Percentiles rank a stretch among this genome's conserved stretches.
These are phyloP conservation scores for Candida parachauliodes DNA, from an alignment of 805 yeast species.

Conservation along the genomic window DNA sequence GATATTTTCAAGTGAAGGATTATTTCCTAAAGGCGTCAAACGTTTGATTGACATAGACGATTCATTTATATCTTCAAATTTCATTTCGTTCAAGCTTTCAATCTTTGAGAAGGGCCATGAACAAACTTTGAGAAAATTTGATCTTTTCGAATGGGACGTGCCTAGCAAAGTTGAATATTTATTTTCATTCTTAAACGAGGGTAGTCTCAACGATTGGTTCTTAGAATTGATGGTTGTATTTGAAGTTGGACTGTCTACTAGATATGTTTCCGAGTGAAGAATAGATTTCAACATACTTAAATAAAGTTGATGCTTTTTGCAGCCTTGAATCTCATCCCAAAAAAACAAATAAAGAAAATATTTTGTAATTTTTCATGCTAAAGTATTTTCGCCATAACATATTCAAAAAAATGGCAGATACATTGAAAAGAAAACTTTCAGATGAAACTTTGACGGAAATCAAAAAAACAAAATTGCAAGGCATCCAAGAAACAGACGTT, in stretches of 20 bases:
- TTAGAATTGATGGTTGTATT: conserved; percentile 9
- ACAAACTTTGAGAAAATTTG: conserved; percentile 10
- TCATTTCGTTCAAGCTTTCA: conserved; percentile 5
- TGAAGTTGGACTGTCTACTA: conserved; percentile 12
- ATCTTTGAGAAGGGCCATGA: conserved; percentile 10
- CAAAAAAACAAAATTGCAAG: conserved; percentile 1
- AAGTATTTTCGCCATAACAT: conserved; percentile 6
- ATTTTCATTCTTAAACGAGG: conserved; percentile 4
- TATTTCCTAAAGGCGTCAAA: background rate
- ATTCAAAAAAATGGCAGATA: conserved; percentile 4
- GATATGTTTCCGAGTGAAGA: conserved; percentile 11
- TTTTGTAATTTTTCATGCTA: conserved; percentile 1
- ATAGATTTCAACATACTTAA: conserved; percentile 55
- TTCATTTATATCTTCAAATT: background rate
- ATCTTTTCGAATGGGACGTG: conserved; percentile 1
- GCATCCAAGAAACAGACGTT: conserved; percentile 44
- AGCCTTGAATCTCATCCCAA: conserved; percentile 5
- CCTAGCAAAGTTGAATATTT: conserved; percentile 4
- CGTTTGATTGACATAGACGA: background rate
- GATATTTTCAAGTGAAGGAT: conserved; percentile 10
- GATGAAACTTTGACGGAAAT: background rate
- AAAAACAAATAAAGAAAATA: background rate
- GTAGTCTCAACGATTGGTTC: conserved; percentile 9
- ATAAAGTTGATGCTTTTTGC: background rate
- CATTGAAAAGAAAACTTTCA: conserved; percentile 3